Evolutionary conservation across 768 basidiomycete genomes (phyloP).

Genomic region (Lentinula sp.): DNA sequence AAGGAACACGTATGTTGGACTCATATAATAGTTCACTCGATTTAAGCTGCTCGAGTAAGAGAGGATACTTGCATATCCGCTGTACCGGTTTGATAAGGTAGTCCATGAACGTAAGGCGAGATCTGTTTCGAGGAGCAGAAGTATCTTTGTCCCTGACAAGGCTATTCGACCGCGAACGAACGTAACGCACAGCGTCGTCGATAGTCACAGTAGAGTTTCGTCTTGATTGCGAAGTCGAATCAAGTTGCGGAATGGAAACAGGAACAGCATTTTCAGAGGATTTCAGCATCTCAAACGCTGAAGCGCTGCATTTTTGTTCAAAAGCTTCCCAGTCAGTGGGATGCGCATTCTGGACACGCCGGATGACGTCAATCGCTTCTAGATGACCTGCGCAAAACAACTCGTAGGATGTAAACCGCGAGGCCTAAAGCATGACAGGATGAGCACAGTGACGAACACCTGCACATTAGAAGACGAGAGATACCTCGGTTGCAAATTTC

Average conservation of each 20-base stretch:
- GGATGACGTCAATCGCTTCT: slow-evolving; percentile 72
- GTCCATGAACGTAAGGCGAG: slow-evolving; percentile 65
- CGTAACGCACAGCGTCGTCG: slow-evolving; percentile 35
- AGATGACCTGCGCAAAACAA: slow-evolving; percentile 83
- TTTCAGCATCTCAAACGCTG: slow-evolving; percentile 33
- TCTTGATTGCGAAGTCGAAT: slow-evolving; percentile 18
- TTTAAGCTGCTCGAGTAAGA: slow-evolving; percentile 74
- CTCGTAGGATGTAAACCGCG: slow-evolving; percentile 75
- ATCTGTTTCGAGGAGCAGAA: slow-evolving; percentile 14
- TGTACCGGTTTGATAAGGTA: slow-evolving; percentile 98
- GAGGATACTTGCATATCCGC: slow-evolving; percentile 90
- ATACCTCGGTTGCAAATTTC: slow-evolving; percentile 55
- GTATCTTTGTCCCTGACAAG: slow-evolving; percentile 26
- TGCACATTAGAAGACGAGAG: slow-evolving; percentile 10
- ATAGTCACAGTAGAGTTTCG: slow-evolving; percentile 42
- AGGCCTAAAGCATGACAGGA: slow-evolving; percentile 42
- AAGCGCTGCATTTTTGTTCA: slow-evolving; percentile 68
- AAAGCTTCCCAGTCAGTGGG: slow-evolving; percentile 78
- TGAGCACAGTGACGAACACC: background rate
- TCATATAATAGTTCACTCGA: slow-evolving; percentile 24
- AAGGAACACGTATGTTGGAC: slow-evolving; percentile 4
- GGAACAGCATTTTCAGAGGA: slow-evolving; percentile 14
- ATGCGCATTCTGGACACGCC: slow-evolving; percentile 56
- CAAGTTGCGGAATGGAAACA: slow-evolving; percentile 16
- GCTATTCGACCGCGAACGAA: slow-evolving; percentile 27